A percentile compares a stretch with the other conserved stretches of the same genome.
phyloP scores from a whole-genome alignment of 106 monocot species.

The Amphibolis antarctica region DNA sequence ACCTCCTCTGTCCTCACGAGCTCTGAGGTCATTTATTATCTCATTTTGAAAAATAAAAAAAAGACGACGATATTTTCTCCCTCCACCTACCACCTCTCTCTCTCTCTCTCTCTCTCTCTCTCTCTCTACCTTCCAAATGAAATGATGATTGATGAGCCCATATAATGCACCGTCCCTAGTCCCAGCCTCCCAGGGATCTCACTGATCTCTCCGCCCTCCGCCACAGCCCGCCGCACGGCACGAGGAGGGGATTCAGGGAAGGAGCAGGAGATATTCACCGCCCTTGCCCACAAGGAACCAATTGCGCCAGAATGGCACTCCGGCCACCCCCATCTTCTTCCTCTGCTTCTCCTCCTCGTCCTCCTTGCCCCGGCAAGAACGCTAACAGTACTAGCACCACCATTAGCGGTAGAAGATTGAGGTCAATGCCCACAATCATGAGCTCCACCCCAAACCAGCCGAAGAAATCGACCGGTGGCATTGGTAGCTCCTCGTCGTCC shows the following conservation, averaged over 20 bases:
- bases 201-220: not conserved
- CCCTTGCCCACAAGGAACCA: too few species aligned
- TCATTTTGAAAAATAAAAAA: too few species aligned
- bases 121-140: too few species aligned
- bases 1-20: too few species aligned
- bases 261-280: not conserved
- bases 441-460: not conserved
- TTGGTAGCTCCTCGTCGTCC: not conserved
- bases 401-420: not conserved
- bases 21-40: too few species aligned
- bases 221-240: not conserved
- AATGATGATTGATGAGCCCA: too few species aligned
- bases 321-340: not conserved
- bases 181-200: not conserved
- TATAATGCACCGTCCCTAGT: not conserved
- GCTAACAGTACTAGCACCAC: not conserved
- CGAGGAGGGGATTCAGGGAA: not conserved
- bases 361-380: too few species aligned
- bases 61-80: too few species aligned
- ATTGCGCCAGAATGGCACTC: slow-evolving; percentile 5
- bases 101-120: too few species aligned
- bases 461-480: not conserved
- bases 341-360: too few species aligned
- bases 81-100: too few species aligned
- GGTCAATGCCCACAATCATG: not conserved